Percentiles rank a stretch among this genome's conserved stretches.
phyloP scores from a whole-genome alignment of 306 rosid species.

The Dryas drummondii region DNA sequence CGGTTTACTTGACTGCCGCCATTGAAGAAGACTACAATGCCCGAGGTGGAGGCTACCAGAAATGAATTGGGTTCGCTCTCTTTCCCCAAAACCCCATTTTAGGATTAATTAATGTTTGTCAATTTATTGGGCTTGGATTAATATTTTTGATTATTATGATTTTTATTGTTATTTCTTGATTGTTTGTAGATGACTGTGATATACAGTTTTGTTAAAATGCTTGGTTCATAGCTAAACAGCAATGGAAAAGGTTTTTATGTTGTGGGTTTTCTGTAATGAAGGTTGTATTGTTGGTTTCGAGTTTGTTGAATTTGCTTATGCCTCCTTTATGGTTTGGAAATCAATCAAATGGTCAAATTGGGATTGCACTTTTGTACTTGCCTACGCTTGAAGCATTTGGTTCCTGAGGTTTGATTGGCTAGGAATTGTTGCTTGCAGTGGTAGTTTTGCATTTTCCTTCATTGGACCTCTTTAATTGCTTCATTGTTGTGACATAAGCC shows the following conservation, averaged over 20 bases:
- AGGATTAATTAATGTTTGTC: not conserved
- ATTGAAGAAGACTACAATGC: slow-evolving; percentile 67
- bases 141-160: no score
- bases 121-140: no score
- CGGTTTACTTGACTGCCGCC: slow-evolving; percentile 50
- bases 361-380: not conserved
- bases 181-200: no score
- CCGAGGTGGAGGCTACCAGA: slow-evolving; percentile 89
- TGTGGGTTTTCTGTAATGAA: not conserved
- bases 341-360: not conserved
- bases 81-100: not conserved
- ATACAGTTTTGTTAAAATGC: no score
- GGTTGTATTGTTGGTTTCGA: not conserved
- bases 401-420: not conserved
- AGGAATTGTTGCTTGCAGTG: not conserved
- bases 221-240: not conserved
- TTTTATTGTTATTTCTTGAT: no score
- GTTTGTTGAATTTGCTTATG: not conserved
- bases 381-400: not conserved
- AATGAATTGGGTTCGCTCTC: slow-evolving; percentile 19
- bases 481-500: not conserved
- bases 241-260: not conserved
- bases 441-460: not conserved
- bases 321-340: not conserved
- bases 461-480: not conserved